Percentiles rank a stretch among this genome's conserved stretches.
Evolutionary conservation across 2,329 filamentous ascomycete genomes (phyloP).

Genomic region (Blastomyces emzantsi): DNA sequence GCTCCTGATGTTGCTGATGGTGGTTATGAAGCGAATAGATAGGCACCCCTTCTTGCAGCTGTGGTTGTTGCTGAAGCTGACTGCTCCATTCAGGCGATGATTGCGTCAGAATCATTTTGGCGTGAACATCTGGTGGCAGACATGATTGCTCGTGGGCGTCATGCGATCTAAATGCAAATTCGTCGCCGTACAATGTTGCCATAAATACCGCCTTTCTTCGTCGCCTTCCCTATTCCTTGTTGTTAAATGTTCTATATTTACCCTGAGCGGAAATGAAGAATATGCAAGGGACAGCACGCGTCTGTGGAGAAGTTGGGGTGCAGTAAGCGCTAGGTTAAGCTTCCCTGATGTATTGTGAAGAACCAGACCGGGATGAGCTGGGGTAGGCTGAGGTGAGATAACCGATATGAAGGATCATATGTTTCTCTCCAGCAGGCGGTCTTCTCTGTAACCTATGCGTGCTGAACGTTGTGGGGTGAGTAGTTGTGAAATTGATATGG

Average conservation of each 20-base stretch:
- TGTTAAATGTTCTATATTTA: background rate
- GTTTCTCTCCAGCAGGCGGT: background rate
- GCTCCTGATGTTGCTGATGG: background rate
- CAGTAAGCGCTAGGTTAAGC: background rate
- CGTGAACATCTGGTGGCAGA: background rate
- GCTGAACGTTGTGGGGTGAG: background rate
- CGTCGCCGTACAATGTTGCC: background rate
- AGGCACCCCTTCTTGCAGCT: background rate
- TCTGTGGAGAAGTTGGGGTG: background rate
- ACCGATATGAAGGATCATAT: background rate
- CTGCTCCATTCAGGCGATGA: background rate
- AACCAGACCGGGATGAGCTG: background rate
- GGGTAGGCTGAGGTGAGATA: background rate
- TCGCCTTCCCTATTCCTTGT: background rate
- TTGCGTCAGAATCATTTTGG: background rate
- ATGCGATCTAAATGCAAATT: background rate
- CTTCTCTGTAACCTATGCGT: background rate
- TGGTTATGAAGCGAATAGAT: background rate
- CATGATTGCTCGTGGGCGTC: background rate
- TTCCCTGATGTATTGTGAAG: background rate
- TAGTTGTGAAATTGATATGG: background rate
- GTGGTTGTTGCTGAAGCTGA: background rate
- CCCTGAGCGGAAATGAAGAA: background rate
- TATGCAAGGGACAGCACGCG: background rate
- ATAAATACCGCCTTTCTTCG: background rate